Base-by-base conservation (phyloP, 1,284 basidiomycete genomes). In the Ustilago tritici region DNA sequence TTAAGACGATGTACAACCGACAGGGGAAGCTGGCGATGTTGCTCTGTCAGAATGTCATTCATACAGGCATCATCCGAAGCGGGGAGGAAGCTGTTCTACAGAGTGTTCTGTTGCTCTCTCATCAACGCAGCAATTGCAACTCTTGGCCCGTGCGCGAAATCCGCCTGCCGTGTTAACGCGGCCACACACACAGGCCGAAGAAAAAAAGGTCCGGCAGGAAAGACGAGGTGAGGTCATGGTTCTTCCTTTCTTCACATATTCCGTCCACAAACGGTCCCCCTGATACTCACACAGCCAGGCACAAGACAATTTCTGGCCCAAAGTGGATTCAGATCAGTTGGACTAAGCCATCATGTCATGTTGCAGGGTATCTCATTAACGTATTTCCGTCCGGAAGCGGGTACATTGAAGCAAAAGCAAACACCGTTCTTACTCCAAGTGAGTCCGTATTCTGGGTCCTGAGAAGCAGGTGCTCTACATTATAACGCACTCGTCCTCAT, bases 401-500 rank as follows among this genome's bases (percentile, higher is more conserved):
- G 1, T 56, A 40, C 36, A 36, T 40, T 17, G 17, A 19, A 38
- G 19, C 35, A 17, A 54, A 19, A 28, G 23, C 23, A 28, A 28
- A 28, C 23, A 28, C 23, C 23, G 23, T 28, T 28, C 23, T 28
- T 28, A 28, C 23, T 28, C 23, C 23, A 28, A 28, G 23, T 28
- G 23, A 28, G 23, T 28, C 23, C 23, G 23, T 28, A 28, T 28
- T 28, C 23, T 28, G 23, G 23, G 23, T 28, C 3, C 23, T 28
- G 23, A 28, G 31, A 19, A 28, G 41, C 10, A 31, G 8, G 31
- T 38, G 28, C 28, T 8, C 23, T 60, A 77, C 75, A 77, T 77
- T 43, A 77, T 70, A 10, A 73, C 66, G 46, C 75, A 77, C 64
- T 77, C 76, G 40, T 84, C 71, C 61, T 84, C 80, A 50, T 84